Conservation (phyloP, 805 yeast genomes). For the Ogataea haglerorum region DNA sequence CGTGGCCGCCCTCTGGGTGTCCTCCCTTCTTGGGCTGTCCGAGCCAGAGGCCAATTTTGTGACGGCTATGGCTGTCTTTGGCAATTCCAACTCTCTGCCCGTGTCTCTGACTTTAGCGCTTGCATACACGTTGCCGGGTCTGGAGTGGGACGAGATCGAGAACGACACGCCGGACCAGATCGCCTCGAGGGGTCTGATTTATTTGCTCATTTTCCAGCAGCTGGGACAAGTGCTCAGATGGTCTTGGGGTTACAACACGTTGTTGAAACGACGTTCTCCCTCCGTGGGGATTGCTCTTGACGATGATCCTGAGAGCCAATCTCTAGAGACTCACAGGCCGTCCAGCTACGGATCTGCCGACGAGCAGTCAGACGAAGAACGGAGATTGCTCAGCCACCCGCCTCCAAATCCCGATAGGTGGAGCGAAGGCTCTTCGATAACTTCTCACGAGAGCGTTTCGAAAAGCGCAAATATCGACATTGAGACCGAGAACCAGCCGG, state of each 20-base stretch:
- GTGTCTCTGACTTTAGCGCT: slow-evolving; percentile 83
- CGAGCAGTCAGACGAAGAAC: slow-evolving; percentile 8
- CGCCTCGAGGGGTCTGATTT: slow-evolving; percentile 75
- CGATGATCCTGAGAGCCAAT: slow-evolving; percentile 16
- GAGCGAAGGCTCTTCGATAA: slow-evolving; percentile 28
- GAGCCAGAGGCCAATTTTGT: slow-evolving; percentile 83
- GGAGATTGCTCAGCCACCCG: neutral
- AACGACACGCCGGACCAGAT: slow-evolving; percentile 66
- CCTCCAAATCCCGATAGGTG: slow-evolving; percentile 15
- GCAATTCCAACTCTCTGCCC: slow-evolving; percentile 92
- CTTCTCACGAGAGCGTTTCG: slow-evolving; percentile 18
- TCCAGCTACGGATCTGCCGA: slow-evolving; percentile 18
- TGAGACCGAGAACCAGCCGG: slow-evolving; percentile 8
- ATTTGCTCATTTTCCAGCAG: slow-evolving; percentile 74
- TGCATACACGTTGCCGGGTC: slow-evolving; percentile 70
- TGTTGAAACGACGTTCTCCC: slow-evolving; percentile 50
- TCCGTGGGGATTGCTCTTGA: slow-evolving; percentile 27
- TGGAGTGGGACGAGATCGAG: slow-evolving; percentile 70
- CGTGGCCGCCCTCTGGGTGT: slow-evolving; percentile 53
- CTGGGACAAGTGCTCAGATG: slow-evolving; percentile 79
- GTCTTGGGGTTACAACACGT: slow-evolving; percentile 82
- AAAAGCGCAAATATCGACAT: slow-evolving; percentile 11
- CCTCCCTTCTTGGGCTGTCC: slow-evolving; percentile 55
- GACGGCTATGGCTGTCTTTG: slow-evolving; percentile 95
- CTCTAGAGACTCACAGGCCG: slow-evolving; percentile 11